Evolutionary conservation across 495 filamentous ascomycete species (phyloP).

Genomic region (Penicillium simplicissimum): DNA sequence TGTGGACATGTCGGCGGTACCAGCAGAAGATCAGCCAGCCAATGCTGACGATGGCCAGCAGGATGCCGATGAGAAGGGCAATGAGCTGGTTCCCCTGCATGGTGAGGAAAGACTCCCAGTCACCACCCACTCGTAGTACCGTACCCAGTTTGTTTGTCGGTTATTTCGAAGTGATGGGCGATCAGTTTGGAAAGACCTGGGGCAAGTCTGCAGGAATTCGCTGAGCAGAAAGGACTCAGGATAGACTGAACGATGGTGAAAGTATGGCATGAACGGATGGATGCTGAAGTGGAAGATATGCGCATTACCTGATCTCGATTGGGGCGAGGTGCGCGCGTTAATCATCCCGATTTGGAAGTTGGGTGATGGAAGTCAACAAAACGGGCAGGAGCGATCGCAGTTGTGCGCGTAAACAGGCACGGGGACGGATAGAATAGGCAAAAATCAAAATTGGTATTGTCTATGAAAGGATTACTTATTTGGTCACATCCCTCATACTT

Average conservation of each 20-base stretch:
- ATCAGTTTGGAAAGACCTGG: neutral
- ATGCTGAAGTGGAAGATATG: neutral
- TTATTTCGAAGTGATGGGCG: neutral
- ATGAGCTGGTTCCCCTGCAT: constrained; percentile 20
- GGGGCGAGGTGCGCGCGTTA: neutral
- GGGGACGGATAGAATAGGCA: neutral
- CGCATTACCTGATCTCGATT: neutral
- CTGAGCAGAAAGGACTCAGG: no score
- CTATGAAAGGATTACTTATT: neutral
- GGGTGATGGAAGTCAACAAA: neutral
- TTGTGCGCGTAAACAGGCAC: neutral
- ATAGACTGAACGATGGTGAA: neutral
- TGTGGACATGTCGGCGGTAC: constrained; percentile 6
- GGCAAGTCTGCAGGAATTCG: neutral
- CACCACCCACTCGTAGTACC: neutral
- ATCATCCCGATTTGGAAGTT: neutral
- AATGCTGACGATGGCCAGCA: constrained; percentile 7
- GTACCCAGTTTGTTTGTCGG: neutral
- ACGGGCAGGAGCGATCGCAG: neutral
- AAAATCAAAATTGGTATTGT: neutral
- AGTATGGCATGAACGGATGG: neutral
- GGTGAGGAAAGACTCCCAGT: neutral
- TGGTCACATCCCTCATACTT: neutral
- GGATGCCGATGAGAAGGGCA: constrained; percentile 11
- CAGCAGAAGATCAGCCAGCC: constrained; percentile 12